Percentiles rank a stretch among this genome's conserved stretches.
phyloP scores from a whole-genome alignment of 2,329 filamentous ascomycete genomes.

The Fusarium sororula region DNA sequence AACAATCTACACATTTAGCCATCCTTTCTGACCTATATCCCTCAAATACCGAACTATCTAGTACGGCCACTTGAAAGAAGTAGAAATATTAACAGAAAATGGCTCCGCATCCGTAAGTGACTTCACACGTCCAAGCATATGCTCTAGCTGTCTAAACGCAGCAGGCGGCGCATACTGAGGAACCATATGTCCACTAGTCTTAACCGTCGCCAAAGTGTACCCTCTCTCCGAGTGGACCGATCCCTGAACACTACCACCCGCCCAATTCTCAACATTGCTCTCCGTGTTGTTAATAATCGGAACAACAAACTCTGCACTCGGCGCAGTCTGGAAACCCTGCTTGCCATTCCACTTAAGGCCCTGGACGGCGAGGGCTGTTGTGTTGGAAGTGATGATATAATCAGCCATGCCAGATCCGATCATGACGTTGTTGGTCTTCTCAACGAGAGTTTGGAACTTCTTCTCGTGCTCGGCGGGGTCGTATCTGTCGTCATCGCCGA shows the following conservation, averaged over 20 bases:
- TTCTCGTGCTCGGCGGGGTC: conserved; percentile 5
- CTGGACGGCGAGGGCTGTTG: not conserved
- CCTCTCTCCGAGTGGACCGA: not conserved
- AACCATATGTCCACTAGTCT: conserved; percentile 22
- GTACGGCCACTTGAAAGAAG: conserved; percentile 15
- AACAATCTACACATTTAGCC: not conserved
- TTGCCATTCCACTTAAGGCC: conserved; percentile 11
- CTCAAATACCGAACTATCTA: not conserved
- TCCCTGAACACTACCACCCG: conserved; percentile 13
- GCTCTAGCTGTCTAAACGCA: conserved; percentile 7
- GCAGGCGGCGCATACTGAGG: conserved; percentile 18
- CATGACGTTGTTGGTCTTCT: conserved; percentile 13
- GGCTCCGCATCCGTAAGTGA: conserved; percentile 1
- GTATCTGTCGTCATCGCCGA: not conserved
- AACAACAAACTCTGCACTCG: conserved; percentile 6
- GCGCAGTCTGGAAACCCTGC: conserved; percentile 1
- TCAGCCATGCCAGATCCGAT: conserved; percentile 11
- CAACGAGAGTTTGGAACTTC: conserved; percentile 10
- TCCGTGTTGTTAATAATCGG: conserved; percentile 8
- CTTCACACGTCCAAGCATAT: conserved; percentile 19
- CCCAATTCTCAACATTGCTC: conserved; percentile 14
- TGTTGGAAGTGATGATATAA: conserved; percentile 22
- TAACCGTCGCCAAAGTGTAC: conserved; percentile 1
- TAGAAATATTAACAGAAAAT: conserved; percentile 5
- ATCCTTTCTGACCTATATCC: fast-evolving